These are phyloP conservation scores for Aureobasidium leucospermi DNA, from an alignment of 2,329 filamentous ascomycete genomes.

Conservation along the genomic window DNA sequence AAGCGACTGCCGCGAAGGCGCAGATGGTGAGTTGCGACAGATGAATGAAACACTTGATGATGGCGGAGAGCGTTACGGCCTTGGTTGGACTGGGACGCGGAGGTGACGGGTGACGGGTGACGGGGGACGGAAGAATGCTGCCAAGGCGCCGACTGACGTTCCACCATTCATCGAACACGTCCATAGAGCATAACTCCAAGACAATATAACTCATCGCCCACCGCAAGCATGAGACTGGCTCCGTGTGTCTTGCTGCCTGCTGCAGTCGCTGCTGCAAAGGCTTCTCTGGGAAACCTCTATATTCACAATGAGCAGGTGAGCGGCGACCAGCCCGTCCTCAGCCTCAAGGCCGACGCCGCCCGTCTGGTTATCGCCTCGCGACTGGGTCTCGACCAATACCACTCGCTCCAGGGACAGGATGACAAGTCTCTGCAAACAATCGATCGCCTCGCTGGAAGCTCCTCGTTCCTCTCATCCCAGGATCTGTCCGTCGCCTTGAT, in stretches of 20 bases:
- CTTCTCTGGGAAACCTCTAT: constrained; percentile 30
- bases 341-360: constrained; percentile 36
- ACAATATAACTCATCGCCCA: not conserved
- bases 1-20: not conserved
- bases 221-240: constrained; percentile 39
- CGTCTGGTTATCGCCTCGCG: constrained; percentile 45
- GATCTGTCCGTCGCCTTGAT: constrained; percentile 21
- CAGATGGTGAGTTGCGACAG: not conserved
- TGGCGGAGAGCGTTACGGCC: not conserved
- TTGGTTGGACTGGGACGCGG: not conserved
- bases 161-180: not conserved
- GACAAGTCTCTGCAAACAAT: constrained; percentile 38
- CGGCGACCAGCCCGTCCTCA: constrained; percentile 37
- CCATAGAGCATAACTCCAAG: not conserved
- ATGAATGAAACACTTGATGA: not conserved
- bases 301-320: constrained; percentile 27
- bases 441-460: constrained; percentile 38
- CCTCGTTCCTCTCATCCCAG: constrained; percentile 32
- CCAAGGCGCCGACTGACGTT: constrained; percentile 9
- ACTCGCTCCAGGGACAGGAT: constrained; percentile 34
- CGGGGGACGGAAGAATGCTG: not conserved
- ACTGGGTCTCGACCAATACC: constrained; percentile 43
- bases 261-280: constrained; percentile 28
- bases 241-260: constrained; percentile 32
- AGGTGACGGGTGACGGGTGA: not conserved